phyloP scores from a whole-genome alignment of 768 basidiomycete species.

The Panaeolus papilionaceus region DNA sequence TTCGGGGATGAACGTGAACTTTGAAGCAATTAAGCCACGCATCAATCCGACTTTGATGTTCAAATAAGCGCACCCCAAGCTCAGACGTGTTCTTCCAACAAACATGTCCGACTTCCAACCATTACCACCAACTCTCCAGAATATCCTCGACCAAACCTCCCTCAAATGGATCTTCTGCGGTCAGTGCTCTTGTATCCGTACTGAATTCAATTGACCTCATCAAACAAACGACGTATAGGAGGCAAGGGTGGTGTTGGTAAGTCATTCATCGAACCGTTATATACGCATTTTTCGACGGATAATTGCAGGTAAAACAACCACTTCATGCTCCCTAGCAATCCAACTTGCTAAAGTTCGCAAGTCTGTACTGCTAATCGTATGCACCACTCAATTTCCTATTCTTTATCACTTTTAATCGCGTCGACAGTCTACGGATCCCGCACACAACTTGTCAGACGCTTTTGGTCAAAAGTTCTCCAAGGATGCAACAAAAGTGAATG shows the following conservation, averaged over 20 bases:
- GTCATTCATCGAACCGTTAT: conserved; percentile 34
- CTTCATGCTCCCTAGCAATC: conserved; percentile 97
- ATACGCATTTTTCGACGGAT: conserved; percentile 19
- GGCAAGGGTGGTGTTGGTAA: conserved; percentile 98
- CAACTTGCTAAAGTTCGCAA: conserved; percentile 90
- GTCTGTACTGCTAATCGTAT: conserved; percentile 95
- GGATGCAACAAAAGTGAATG: conserved; percentile 97
- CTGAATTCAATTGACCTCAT: conserved; percentile 17
- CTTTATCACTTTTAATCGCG: neutral
- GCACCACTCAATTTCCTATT: conserved; percentile 34
- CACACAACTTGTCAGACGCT: conserved; percentile 98
- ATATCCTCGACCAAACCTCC: conserved; percentile 90
- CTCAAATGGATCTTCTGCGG: conserved; percentile 99
- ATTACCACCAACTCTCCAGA: conserved; percentile 88
- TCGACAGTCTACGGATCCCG: conserved; percentile 95
- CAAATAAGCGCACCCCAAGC: conserved; percentile 10
- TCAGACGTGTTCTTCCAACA: conserved; percentile 19
- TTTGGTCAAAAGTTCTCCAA: conserved; percentile 99
- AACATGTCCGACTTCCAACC: conserved; percentile 62
- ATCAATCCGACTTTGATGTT: conserved; percentile 18
- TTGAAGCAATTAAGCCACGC: conserved; percentile 16
- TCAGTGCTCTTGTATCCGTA: conserved; percentile 42
- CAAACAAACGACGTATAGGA: conserved; percentile 54
- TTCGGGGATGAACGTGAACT: conserved; percentile 10
- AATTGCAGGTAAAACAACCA: conserved; percentile 91